phyloP scores from a whole-genome alignment of 331 rosid genomes.

The Phaseolus coccineus region DNA sequence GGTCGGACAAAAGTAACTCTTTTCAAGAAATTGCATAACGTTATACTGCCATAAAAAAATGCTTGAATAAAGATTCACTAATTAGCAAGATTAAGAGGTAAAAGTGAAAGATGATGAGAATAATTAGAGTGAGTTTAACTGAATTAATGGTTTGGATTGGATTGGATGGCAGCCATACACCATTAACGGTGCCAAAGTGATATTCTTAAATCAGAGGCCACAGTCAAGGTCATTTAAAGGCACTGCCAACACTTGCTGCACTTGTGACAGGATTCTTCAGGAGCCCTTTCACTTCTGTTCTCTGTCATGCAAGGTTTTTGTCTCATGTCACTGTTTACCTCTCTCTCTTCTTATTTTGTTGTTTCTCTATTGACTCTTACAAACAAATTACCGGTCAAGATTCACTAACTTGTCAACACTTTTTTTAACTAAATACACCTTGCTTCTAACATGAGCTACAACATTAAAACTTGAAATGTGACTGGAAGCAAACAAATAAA shows the following conservation, averaged over 20 bases:
- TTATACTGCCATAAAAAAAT: not conserved
- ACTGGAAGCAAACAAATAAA: not conserved
- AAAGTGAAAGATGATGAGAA: not conserved
- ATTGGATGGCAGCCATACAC: slow-evolving; percentile 66
- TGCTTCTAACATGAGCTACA: not conserved
- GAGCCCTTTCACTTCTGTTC: slow-evolving; percentile 82
- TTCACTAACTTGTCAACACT: not conserved
- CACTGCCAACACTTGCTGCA: slow-evolving; percentile 70
- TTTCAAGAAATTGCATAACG: not conserved
- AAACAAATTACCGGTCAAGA: slow-evolving; percentile 39
- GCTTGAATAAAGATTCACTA: not conserved
- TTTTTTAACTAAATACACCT: not conserved
- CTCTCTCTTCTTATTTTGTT: not conserved
- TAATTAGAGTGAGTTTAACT: not conserved
- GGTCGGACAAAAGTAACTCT: slow-evolving; percentile 41
- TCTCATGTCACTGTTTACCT: slow-evolving; percentile 27
- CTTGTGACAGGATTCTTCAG: slow-evolving; percentile 81
- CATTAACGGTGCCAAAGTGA: slow-evolving; percentile 80
- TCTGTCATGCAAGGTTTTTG: slow-evolving; percentile 82
- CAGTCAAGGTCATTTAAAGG: slow-evolving; percentile 61
- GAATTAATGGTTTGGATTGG: not conserved
- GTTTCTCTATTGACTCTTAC: not conserved
- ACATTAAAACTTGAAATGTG: not conserved
- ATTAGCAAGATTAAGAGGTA: not conserved
- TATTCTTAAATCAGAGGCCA: slow-evolving; percentile 78